Conservation (phyloP, 176 grass and related monocot species). For the Carex kokanica region DNA sequence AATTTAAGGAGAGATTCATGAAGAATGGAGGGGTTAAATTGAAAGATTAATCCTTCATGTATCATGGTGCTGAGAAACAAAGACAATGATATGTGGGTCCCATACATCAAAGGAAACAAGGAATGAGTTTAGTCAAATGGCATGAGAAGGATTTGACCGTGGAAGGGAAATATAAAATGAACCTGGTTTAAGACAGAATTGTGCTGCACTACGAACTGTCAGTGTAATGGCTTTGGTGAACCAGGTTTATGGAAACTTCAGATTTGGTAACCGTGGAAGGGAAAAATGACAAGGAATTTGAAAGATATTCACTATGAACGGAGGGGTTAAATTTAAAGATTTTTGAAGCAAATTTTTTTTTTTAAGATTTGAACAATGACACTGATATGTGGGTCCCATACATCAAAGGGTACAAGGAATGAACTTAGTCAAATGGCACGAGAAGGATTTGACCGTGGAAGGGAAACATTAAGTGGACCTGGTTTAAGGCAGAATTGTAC, state of each 20-base stretch:
- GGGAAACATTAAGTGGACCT: background rate
- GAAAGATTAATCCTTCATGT: background rate
- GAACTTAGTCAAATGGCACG: background rate
- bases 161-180: background rate
- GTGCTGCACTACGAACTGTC: too few relatives aligned
- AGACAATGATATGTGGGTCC: conserved; percentile 1
- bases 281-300: background rate
- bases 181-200: too few relatives aligned
- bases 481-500: background rate
- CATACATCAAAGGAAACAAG: background rate
- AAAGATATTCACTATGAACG: background rate
- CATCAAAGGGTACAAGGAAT: background rate
- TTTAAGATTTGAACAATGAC: too few relatives aligned
- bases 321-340: background rate
- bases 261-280: too few relatives aligned
- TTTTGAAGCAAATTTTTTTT: too few relatives aligned
- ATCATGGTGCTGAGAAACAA: background rate
- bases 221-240: too few relatives aligned
- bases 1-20: background rate
- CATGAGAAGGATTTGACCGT: background rate
- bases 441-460: background rate
- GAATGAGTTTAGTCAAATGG: background rate
- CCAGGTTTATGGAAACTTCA: too few relatives aligned
- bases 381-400: background rate
- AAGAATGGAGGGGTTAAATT: background rate